A percentile compares a stretch with the other conserved stretches of the same genome.
These are phyloP conservation scores for Tarenaya hassleriana DNA, from an alignment of 345 rosid genomes.

Conservation along the genomic window DNA sequence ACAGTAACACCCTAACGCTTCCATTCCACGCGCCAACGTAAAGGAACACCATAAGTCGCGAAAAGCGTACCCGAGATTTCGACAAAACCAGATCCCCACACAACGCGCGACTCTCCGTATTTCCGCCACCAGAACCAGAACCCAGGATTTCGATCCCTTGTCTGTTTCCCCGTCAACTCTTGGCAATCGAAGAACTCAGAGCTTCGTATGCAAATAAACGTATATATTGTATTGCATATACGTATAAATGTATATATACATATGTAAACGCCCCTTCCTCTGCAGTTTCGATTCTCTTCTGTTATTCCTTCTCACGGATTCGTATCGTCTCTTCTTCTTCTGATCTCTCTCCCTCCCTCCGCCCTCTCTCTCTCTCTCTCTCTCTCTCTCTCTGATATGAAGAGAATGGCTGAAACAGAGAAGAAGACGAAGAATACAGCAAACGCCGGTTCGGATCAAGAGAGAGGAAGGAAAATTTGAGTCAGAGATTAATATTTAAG, in stretches of 20 bases:
- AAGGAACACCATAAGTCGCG: conserved; percentile 15
- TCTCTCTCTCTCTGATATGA: neutral
- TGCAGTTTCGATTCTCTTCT: neutral
- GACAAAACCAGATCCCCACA: conserved; percentile 22
- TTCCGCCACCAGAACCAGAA: neutral
- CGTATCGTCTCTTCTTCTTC: conserved; percentile 15
- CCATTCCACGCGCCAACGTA: conserved; percentile 11
- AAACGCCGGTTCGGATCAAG: conserved; percentile 21
- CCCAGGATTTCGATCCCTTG: neutral
- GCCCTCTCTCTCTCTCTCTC: neutral
- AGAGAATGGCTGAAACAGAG: conserved; percentile 11
- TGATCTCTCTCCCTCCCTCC: conserved; percentile 12
- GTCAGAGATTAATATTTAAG: too few species aligned
- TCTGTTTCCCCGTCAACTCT: neutral
- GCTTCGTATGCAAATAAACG: neutral
- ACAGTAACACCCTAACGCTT: neutral
- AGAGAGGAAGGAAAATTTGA: conserved; percentile 26
- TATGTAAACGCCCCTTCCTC: conserved; percentile 14
- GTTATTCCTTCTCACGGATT: conserved; percentile 4
- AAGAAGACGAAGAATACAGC: conserved; percentile 14
- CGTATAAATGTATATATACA: conserved; percentile 1
- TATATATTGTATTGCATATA: neutral
- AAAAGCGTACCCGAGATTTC: conserved; percentile 11
- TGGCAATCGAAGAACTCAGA: neutral
- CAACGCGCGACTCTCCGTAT: conserved; percentile 2